Conservation (phyloP, 75 land plant genomes). For the Pinus tabuliformis region DNA sequence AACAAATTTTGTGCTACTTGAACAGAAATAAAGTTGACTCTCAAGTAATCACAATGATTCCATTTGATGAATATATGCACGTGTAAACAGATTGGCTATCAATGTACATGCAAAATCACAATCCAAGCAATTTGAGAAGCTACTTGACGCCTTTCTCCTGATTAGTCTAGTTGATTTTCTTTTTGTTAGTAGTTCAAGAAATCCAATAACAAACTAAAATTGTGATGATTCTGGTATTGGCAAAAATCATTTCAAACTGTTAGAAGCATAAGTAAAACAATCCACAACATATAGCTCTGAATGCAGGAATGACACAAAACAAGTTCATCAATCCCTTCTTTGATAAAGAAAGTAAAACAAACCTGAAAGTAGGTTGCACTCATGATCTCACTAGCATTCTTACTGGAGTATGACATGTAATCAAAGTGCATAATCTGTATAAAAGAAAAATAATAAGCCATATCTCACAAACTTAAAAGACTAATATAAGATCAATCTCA, state of each 20-base stretch:
- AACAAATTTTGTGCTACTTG: background rate
- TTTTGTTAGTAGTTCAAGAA: background rate
- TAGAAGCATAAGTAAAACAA: background rate
- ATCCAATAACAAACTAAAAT: background rate
- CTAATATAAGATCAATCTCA: background rate
- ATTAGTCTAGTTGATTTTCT: background rate
- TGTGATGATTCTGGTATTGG: background rate
- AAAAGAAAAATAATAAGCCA: background rate
- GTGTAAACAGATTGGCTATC: background rate
- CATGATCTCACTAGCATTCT: constrained; percentile 32
- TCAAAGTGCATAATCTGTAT: constrained; percentile 74
- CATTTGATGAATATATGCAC: background rate
- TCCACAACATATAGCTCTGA: background rate
- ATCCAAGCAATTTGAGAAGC: background rate
- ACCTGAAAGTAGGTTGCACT: constrained; percentile 31
- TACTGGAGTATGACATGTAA: constrained; percentile 51
- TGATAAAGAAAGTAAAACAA: background rate
- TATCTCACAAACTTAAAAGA: background rate
- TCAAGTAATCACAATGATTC: background rate
- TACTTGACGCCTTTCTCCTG: background rate
- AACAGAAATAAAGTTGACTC: background rate
- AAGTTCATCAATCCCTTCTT: background rate
- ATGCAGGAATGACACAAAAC: background rate
- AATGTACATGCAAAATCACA: background rate
- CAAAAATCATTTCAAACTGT: background rate